phyloP scores from a whole-genome alignment of 352 stramenopile species.

The Phytophthora citricola region DNA sequence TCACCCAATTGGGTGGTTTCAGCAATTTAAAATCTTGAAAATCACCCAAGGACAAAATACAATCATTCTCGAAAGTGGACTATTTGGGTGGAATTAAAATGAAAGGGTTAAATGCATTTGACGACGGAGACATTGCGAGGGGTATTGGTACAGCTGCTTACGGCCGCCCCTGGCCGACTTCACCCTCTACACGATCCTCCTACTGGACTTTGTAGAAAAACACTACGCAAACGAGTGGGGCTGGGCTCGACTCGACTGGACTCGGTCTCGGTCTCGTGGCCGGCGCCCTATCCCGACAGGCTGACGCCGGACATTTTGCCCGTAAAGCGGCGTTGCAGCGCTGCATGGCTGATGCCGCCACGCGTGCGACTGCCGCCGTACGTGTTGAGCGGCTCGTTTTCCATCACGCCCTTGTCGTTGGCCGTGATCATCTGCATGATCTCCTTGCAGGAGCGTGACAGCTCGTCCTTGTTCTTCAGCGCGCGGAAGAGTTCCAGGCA shows the following conservation, averaged over 20 bases:
- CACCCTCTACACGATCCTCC: constrained; percentile 30
- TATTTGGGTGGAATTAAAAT: constrained; percentile 12
- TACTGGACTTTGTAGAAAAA: constrained; percentile 16
- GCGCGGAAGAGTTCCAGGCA: constrained; percentile 77
- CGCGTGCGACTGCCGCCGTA: constrained; percentile 62
- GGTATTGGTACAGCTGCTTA: constrained; percentile 26
- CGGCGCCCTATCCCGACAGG: constrained; percentile 47
- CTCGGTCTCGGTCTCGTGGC: constrained; percentile 1
- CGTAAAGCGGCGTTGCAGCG: constrained; percentile 80
- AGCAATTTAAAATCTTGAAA: not conserved
- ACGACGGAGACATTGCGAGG: constrained; percentile 9
- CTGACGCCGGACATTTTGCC: constrained; percentile 84
- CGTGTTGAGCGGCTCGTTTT: constrained; percentile 77
- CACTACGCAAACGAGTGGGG: constrained; percentile 27
- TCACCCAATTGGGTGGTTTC: constrained; percentile 4
- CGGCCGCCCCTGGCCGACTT: constrained; percentile 31
- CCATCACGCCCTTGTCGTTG: constrained; percentile 67
- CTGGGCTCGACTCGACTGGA: constrained; percentile 33
- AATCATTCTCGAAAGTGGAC: constrained; percentile 11
- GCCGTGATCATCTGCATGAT: constrained; percentile 76
- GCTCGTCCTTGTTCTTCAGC: constrained; percentile 86
- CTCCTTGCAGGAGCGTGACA: constrained; percentile 73
- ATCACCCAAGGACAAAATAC: not conserved
- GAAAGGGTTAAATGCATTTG: not conserved
- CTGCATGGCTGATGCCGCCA: constrained; percentile 75